phyloP scores from a whole-genome alignment of 163 green algal genomes.

The Coccomyxa subellipsoidea region DNA sequence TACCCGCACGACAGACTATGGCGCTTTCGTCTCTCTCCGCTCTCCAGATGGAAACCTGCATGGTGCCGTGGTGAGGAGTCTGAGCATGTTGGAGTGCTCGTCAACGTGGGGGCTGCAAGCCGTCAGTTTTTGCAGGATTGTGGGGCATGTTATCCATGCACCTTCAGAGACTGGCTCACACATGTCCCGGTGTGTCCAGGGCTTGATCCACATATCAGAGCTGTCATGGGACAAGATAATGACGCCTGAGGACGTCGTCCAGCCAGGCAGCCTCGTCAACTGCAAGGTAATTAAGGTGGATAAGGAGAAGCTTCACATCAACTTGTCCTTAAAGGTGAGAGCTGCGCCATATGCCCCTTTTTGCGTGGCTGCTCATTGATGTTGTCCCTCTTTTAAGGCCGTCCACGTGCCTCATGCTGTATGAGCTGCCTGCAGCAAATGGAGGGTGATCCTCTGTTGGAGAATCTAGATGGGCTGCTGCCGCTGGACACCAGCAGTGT shows the following conservation, averaged over 20 bases:
- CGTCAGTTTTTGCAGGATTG: neutral
- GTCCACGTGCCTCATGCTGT: neutral
- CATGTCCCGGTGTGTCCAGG: slow-evolving; percentile 25
- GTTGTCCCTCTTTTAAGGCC: neutral
- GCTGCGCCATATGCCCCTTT: neutral
- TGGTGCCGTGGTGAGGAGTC: neutral
- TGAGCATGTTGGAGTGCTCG: no score
- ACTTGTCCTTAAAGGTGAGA: slow-evolving; percentile 60
- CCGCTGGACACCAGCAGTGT: slow-evolving; percentile 22
- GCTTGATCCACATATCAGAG: slow-evolving; percentile 66
- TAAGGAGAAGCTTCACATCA: slow-evolving; percentile 37
- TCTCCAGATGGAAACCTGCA: neutral
- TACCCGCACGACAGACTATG: slow-evolving; percentile 56
- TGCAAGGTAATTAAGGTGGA: slow-evolving; percentile 56
- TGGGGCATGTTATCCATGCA: neutral
- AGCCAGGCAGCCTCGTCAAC: slow-evolving; percentile 44
- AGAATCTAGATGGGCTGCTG: slow-evolving; percentile 68
- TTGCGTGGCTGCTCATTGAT: neutral
- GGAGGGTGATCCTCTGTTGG: slow-evolving; percentile 61
- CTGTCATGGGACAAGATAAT: slow-evolving; percentile 63
- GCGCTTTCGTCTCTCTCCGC: slow-evolving; percentile 60
- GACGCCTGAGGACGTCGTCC: slow-evolving; percentile 46
- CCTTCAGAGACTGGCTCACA: no score
- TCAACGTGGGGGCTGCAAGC: no score
- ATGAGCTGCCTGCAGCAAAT: slow-evolving; percentile 17